phyloP scores from a whole-genome alignment of 306 rosid genomes.

The Pyrus communis region DNA sequence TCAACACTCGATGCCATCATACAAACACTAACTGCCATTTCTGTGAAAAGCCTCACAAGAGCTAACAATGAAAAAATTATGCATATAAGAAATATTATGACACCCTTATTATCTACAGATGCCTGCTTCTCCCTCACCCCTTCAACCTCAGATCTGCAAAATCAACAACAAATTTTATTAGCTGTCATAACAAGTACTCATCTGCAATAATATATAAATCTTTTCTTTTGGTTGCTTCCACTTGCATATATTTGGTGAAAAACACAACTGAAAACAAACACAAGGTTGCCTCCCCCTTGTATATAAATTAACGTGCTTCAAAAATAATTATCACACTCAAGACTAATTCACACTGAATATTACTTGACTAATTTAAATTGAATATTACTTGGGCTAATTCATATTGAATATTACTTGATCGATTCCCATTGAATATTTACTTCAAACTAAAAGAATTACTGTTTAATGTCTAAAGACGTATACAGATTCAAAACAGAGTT shows the following conservation, averaged over 20 bases:
- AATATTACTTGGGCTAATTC: too few relatives aligned
- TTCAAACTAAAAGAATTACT: neutral
- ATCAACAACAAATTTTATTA: neutral
- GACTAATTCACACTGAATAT: too few relatives aligned
- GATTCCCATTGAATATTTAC: neutral
- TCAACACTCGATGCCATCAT: conserved; percentile 30
- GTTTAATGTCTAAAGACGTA: neutral
- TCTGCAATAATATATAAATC: too few relatives aligned
- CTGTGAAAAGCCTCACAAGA: conserved; percentile 34
- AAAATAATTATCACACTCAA: too few relatives aligned
- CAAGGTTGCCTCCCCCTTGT: neutral
- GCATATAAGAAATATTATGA: conserved; percentile 48
- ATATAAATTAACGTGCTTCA: too few relatives aligned
- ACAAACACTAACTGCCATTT: conserved; percentile 39
- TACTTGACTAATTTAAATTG: too few relatives aligned
- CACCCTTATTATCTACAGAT: conserved; percentile 64
- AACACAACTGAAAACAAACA: neutral
- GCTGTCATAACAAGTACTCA: neutral
- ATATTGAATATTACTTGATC: neutral
- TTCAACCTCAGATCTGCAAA: conserved; percentile 70
- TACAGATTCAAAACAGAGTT: neutral
- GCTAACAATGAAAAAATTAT: conserved; percentile 53
- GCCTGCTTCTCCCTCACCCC: conserved; percentile 54
- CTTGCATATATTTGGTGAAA: neutral
- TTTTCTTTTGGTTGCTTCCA: neutral